Base-by-base conservation (phyloP, 371 early-diverging fungal species). In the Circinella minor region DNA sequence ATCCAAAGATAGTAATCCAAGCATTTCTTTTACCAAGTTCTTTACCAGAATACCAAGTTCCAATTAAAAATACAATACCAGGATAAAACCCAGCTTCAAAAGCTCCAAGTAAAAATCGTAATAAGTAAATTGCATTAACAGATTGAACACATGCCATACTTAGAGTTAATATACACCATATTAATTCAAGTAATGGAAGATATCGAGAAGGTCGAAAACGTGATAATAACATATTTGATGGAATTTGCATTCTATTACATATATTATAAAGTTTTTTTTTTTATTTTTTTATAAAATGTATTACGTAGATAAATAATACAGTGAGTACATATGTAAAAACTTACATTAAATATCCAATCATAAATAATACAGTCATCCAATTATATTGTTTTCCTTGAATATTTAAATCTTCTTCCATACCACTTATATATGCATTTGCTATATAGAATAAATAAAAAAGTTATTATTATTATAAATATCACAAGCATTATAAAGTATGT, bases 61-160 rank as follows among this genome's bases (percentile, higher is more conserved):
- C 83, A 38, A 82, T 59, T 34, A 85, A 63, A 57, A 82, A 85
- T 0, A 82, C 71, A 62, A 81, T 82, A 77, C 82, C 83, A 59
- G 91, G 89, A 59, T 81, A 80, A 43, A 89, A 89, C 20, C 91
- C 91, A 36, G 91, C 85, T 76, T 91, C 90, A 48, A 83, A 81
- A 4, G 84, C 75, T 13, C 91, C 91, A 10, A 90, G 73, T 20
- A 87, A 71, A 51, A 88, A 71, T 4, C 91, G 82, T 57, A 86
- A 79, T 14, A 81, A 34, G 62, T 88, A 81, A 8, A 89, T 74
- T 10, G 73, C 77, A 10, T 72, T 63, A 36, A 81, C 78, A 47
- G 81, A 81, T 18, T 83, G 81, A 46, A 84, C 89, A 67, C 80
- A 84, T 10, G 88, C 89, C 89, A 89, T 89, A 27, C 81, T 76